Evolutionary conservation across 352 stramenopile genomes (phyloP).

Genomic region (Globisporangium paddicum): DNA sequence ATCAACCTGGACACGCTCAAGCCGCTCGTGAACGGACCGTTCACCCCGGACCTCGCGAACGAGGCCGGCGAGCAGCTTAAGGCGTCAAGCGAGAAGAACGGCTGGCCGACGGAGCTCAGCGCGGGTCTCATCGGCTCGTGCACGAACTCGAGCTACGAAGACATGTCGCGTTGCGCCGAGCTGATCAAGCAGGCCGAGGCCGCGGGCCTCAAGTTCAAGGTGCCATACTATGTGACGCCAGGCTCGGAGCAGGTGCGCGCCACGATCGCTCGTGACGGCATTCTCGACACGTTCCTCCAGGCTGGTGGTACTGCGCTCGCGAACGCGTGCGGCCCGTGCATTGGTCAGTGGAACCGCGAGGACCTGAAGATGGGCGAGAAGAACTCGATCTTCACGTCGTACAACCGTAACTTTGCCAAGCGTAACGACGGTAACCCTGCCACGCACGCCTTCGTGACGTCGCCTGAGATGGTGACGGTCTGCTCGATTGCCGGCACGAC

Average conservation of each 20-base stretch:
- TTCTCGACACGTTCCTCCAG: conserved; percentile 88
- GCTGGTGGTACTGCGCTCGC: conserved; percentile 86
- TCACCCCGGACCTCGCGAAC: conserved; percentile 90
- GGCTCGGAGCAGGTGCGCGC: conserved; percentile 91
- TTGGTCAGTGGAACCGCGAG: conserved; percentile 93
- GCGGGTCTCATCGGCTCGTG: conserved; percentile 92
- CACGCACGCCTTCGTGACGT: conserved; percentile 93
- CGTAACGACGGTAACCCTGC: conserved; percentile 92
- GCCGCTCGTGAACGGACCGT: conserved; percentile 90
- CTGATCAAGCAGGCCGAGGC: conserved; percentile 82
- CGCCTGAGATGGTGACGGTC: conserved; percentile 89
- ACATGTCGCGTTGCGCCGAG: conserved; percentile 90
- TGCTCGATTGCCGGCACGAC: conserved; percentile 86
- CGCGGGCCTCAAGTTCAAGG: conserved; percentile 89
- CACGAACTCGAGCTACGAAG: conserved; percentile 95
- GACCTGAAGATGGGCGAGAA: conserved; percentile 85
- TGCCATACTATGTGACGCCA: conserved; percentile 90
- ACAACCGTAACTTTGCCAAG: conserved; percentile 95
- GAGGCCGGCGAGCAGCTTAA: conserved; percentile 68
- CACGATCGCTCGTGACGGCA: conserved; percentile 89
- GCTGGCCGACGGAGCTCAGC: conserved; percentile 87
- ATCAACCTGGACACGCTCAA: conserved; percentile 91
- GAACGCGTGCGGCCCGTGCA: conserved; percentile 93
- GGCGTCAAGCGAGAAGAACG: conserved; percentile 78
- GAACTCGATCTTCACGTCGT: conserved; percentile 95